These are phyloP conservation scores for Ogataea pini DNA, from an alignment of 805 yeast species.

Conservation along the genomic window DNA sequence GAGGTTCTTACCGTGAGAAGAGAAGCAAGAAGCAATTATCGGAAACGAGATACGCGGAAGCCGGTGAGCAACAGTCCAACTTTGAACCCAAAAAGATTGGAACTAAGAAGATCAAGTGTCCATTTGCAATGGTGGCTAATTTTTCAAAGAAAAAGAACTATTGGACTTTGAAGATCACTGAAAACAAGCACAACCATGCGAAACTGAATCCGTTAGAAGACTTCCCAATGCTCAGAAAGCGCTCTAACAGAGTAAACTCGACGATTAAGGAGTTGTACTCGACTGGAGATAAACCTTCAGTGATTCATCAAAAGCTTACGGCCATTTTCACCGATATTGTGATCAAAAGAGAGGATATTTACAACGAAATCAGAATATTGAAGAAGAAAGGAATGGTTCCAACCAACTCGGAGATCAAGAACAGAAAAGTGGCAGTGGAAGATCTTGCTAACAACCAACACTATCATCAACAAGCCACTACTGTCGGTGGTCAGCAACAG, in stretches of 20 bases:
- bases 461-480: slow-evolving; percentile 13
- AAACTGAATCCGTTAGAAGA: slow-evolving; percentile 55
- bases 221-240: slow-evolving; percentile 58
- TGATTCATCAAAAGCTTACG: slow-evolving; percentile 51
- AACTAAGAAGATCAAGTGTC: slow-evolving; percentile 56
- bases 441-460: slow-evolving; percentile 20
- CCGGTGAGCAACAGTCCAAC: slow-evolving; percentile 25
- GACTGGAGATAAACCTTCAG: slow-evolving; percentile 56
- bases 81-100: slow-evolving; percentile 31
- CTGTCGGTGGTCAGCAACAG: slow-evolving; percentile 13
- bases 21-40: slow-evolving; percentile 32
- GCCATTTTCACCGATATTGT: slow-evolving; percentile 54
- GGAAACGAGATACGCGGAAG: slow-evolving; percentile 24
- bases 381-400: slow-evolving; percentile 46
- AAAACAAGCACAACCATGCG: slow-evolving; percentile 60
- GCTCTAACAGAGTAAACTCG: slow-evolving; percentile 52
- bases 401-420: slow-evolving; percentile 28
- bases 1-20: slow-evolving; percentile 57
- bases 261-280: slow-evolving; percentile 53
- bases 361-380: slow-evolving; percentile 57
- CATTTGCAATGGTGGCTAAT: slow-evolving; percentile 60
- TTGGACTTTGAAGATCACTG: slow-evolving; percentile 55
- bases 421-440: slow-evolving; percentile 28
- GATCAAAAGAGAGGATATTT: slow-evolving; percentile 58
- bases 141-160: slow-evolving; percentile 49